Evolutionary conservation across 768 basidiomycete species (phyloP), one percentile per base, ranked within the genome.

Genomic region (Leucosporidium scottii): DNA sequence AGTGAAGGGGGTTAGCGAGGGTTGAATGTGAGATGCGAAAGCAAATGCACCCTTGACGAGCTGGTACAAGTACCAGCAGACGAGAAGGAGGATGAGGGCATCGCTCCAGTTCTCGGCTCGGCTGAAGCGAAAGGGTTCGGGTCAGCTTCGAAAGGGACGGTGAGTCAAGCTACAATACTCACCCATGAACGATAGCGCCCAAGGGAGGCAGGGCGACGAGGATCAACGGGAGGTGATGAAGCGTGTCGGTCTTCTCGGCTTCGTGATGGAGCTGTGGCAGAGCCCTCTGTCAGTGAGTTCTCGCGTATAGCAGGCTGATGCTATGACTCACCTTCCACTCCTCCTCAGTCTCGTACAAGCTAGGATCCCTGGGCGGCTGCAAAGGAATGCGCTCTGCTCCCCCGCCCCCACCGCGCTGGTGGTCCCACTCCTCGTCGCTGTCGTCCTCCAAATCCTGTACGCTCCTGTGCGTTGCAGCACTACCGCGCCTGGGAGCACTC

Each of bases 51-150:
- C 74, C 36, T 74, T 76, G 62, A 77, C 69, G 53, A 77, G 69
- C 36, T 75, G 74, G 58, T 72, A 75, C 48, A 77, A 68, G 70
- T 75, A 76, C 63, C 71, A 77, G 28, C 69, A 65, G 44, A 76
- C 68, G 30, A 76, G 64, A n/a, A 73, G 53, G 47, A 77, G 69
- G 56, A 76, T 54, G 62, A 77, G 64, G 12, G 72, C 69, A 62
- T 76, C 75, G 54, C 72, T 49, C 73, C 76, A 74, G 67, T 73
- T 71, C 72, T 73, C 72, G n/a, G 68, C 72, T 18, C 68, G 61
- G 34, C 71, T 61, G 27, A 13, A 23, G n/a, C 23, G 6, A 2
- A 61, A 53, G 28, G n/a, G 10, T 28, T 25, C 21, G 20, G 31
- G 13, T 44, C 39, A 44, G 39, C 39, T 44, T 17, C 4, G 23